Percentiles rank a stretch among this genome's conserved stretches.
phyloP scores from a whole-genome alignment of 345 rosid species.

The Hirschfeldia incana region DNA sequence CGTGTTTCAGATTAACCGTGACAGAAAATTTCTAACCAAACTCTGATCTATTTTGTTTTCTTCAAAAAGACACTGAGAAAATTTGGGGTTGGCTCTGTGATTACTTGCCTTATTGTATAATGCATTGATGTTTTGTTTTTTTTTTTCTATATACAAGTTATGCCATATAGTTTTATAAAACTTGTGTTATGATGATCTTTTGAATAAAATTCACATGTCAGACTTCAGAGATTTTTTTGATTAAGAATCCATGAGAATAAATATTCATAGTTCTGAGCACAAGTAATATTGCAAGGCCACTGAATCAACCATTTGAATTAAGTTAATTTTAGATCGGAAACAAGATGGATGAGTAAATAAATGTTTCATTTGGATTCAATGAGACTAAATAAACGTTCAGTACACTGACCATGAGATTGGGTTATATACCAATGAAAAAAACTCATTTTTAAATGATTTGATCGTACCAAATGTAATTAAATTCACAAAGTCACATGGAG shows the following conservation, averaged over 20 bases:
- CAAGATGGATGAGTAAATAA: not conserved
- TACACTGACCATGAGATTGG: not conserved
- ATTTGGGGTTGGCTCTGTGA: constrained; percentile 17
- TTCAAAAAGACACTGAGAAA: not conserved
- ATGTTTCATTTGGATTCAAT: not conserved
- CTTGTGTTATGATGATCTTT: constrained; percentile 38
- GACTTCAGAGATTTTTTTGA: constrained; percentile 41
- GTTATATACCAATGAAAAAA: too few species aligned
- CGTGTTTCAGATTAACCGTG: constrained; percentile 47
- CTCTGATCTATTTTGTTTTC: constrained; percentile 39
- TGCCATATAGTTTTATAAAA: not conserved
- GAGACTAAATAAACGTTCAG: not conserved
- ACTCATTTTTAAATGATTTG: too few species aligned
- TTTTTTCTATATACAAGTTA: not conserved
- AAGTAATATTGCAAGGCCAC: not conserved
- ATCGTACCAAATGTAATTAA: too few species aligned
- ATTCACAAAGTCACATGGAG: not conserved
- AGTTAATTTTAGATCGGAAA: not conserved
- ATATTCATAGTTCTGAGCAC: not conserved
- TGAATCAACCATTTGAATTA: not conserved
- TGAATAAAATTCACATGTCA: constrained; percentile 42
- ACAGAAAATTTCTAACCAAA: constrained; percentile 33
- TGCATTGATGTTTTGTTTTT: not conserved
- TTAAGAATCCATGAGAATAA: constrained; percentile 1
- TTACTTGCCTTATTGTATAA: constrained; percentile 24